Evolutionary conservation across 2,329 filamentous ascomycete species (phyloP).

Genomic region (Cladosporium phlei): DNA sequence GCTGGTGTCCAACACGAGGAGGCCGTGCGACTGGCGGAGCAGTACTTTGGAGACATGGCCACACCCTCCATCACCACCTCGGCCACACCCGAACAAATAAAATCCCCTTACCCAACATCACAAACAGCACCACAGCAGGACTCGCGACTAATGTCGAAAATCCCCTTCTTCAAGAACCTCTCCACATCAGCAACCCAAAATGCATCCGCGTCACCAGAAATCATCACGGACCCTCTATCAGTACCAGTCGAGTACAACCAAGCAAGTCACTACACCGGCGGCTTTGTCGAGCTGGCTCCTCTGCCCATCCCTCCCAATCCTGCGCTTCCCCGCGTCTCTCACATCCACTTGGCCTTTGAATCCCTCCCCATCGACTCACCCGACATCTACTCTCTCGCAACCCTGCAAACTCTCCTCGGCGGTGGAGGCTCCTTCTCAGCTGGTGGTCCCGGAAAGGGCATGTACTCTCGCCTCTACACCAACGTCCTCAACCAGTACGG

Average conservation of each 20-base stretch:
- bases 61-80: conserved; percentile 20
- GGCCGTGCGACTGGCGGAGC: conserved; percentile 72
- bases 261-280: conserved; percentile 84
- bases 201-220: conserved; percentile 53
- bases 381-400: conserved; percentile 94
- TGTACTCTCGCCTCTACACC: conserved; percentile 97
- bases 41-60: conserved; percentile 91
- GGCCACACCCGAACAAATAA: conserved; percentile 26
- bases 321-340: conserved; percentile 72
- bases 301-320: conserved; percentile 75
- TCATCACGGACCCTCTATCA: conserved; percentile 41
- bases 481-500: conserved; percentile 96
- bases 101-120: conserved; percentile 29
- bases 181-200: conserved; percentile 66
- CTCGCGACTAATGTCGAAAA: conserved; percentile 69
- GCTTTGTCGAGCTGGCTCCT: conserved; percentile 78
- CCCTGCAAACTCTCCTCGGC: conserved; percentile 89
- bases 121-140: conserved; percentile 46
- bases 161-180: conserved; percentile 86
- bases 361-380: conserved; percentile 83
- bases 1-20: conserved; percentile 80
- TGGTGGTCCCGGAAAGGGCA: conserved; percentile 94
- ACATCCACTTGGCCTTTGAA: conserved; percentile 95
- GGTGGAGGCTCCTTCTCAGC: conserved; percentile 96
- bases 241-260: conserved; percentile 53